Percentiles rank a stretch among this genome's conserved stretches.
Conservation (phyloP, 78 protist species). For the Dictyostelium purpureum region DNA sequence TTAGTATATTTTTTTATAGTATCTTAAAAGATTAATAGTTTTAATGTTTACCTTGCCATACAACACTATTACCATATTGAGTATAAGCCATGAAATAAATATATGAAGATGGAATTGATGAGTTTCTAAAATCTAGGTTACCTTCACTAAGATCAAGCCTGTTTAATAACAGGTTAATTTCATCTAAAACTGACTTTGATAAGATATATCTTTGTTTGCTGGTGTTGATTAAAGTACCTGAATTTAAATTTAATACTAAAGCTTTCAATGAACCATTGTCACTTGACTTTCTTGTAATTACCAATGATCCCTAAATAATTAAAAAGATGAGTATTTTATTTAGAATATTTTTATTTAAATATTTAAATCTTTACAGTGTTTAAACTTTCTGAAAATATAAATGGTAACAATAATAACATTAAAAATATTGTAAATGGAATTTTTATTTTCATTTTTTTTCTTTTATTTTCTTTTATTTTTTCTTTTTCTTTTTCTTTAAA, state of each 20-base stretch:
- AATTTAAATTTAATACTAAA: conserved; percentile 1
- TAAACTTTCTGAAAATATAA: too few species aligned
- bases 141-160: background rate
- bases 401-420: too few species aligned
- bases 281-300: background rate
- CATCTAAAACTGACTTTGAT: background rate
- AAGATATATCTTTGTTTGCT: background rate
- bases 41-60: conserved; percentile 41
- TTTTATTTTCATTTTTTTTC: too few species aligned
- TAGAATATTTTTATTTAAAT: too few species aligned
- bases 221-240: conserved; percentile 2
- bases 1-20: too few species aligned
- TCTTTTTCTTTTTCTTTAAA: too few species aligned
- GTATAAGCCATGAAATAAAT: conserved; percentile 7
- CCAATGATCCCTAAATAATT: conserved; percentile 5
- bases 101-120: background rate
- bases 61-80: background rate
- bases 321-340: too few species aligned
- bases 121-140: background rate
- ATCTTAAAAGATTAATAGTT: too few species aligned
- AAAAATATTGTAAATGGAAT: too few species aligned
- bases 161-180: background rate
- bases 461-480: too few species aligned
- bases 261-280: background rate
- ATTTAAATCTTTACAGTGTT: too few species aligned